A percentile compares a stretch with the other conserved stretches of the same genome.
Evolutionary conservation across 2,329 filamentous ascomycete genomes (phyloP).

Genomic region (Fusarium illudens): DNA sequence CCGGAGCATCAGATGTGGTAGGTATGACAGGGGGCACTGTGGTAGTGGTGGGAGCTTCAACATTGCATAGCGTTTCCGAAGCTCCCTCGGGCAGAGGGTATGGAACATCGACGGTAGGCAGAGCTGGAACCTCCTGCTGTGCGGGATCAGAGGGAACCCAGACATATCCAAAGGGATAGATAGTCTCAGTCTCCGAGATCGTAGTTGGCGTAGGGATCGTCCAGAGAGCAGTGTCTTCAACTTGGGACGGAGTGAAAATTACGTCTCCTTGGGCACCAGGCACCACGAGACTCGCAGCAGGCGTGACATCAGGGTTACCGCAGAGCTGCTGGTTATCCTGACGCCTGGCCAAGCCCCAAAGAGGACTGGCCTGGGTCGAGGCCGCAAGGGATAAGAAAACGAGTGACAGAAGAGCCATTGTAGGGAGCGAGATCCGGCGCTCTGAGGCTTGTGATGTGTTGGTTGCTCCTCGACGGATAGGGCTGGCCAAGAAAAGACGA

Average conservation of each 20-base stretch:
- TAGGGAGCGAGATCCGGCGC: not conserved
- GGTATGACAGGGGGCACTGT: not conserved
- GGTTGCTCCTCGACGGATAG: not conserved
- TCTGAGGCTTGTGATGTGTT: not conserved
- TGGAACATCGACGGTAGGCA: not conserved
- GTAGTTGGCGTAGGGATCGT: constrained; percentile 2
- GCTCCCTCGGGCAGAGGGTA: not conserved
- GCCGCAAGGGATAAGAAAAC: constrained; percentile 2
- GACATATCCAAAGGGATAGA: constrained; percentile 19
- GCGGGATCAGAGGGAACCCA: constrained; percentile 12
- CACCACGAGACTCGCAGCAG: constrained; percentile 4
- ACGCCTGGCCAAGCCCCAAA: constrained; percentile 1
- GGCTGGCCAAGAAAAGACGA: not conserved
- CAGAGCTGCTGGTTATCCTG: constrained; percentile 6
- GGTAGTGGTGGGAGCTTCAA: not conserved
- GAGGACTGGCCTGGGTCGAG: constrained; percentile 6
- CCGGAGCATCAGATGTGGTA: not conserved
- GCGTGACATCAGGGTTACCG: not conserved
- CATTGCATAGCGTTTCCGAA: not conserved
- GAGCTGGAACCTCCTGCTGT: not conserved
- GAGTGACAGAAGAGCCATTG: constrained; percentile 9
- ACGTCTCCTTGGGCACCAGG: constrained; percentile 16
- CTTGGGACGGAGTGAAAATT: constrained; percentile 13
- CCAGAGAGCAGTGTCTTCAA: constrained; percentile 11
- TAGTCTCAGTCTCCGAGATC: constrained; percentile 1